These are phyloP conservation scores for Candida quercuum DNA, from an alignment of 805 yeast genomes.

Conservation along the genomic window DNA sequence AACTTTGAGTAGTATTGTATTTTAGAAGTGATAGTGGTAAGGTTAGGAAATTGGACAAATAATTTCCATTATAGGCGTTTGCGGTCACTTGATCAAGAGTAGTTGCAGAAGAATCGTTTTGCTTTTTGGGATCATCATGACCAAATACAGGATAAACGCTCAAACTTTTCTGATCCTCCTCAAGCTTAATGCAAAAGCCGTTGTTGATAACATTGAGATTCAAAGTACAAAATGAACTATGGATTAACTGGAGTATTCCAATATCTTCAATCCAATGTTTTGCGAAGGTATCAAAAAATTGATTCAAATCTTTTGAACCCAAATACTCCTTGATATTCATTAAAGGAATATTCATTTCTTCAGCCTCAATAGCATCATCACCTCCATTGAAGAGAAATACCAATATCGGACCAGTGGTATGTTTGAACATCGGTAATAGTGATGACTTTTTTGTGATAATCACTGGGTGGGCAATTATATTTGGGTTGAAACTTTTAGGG, in stretches of 20 bases:
- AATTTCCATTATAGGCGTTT: neutral
- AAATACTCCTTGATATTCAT: conserved; percentile 5
- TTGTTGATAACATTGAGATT: conserved; percentile 14
- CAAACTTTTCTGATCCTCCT: conserved; percentile 26
- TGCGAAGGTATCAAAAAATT: conserved; percentile 38
- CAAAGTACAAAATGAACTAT: conserved; percentile 40
- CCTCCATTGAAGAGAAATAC: conserved; percentile 32
- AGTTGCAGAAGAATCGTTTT: neutral
- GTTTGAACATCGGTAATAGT: conserved; percentile 26
- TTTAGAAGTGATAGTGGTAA: conserved; percentile 9
- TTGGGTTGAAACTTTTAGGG: conserved; percentile 16
- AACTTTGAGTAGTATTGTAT: neutral
- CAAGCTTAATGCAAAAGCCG: conserved; percentile 36
- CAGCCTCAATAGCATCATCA: conserved; percentile 5
- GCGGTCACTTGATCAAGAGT: neutral
- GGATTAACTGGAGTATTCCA: conserved; percentile 29
- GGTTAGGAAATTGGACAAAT: neutral
- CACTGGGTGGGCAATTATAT: conserved; percentile 7
- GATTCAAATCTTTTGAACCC: conserved; percentile 7
- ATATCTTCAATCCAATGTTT: conserved; percentile 32
- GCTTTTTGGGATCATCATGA: neutral
- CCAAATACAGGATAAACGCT: conserved; percentile 25
- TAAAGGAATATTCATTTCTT: conserved; percentile 11
- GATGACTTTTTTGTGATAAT: conserved; percentile 5
- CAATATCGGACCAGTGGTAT: conserved; percentile 30